These are phyloP conservation scores for Ciborinia camelliae DNA, from an alignment of 2,329 filamentous ascomycete genomes.

Conservation along the genomic window DNA sequence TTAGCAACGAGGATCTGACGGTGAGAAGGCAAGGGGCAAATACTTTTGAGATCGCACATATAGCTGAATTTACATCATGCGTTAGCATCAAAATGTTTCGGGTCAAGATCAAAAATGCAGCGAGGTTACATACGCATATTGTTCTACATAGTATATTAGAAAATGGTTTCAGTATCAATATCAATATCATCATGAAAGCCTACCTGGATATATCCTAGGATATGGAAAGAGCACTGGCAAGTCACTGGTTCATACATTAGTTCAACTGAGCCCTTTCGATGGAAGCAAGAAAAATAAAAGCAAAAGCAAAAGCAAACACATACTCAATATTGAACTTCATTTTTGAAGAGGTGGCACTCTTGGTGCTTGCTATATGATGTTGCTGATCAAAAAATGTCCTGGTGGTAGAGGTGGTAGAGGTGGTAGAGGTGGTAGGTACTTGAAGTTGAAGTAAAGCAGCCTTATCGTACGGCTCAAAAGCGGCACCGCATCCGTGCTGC, in stretches of 20 bases:
- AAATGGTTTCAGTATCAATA: not conserved
- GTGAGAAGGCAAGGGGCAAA: conserved; percentile 16
- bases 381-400: conserved; percentile 9
- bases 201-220: conserved; percentile 64
- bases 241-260: conserved; percentile 47
- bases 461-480: conserved; percentile 14
- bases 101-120: too few relatives aligned
- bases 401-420: too few relatives aligned
- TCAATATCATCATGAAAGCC: conserved; percentile 6
- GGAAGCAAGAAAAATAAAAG: too few relatives aligned
- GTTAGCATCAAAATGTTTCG: conserved; percentile 20
- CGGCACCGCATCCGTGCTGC: conserved; percentile 7
- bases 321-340: conserved; percentile 82
- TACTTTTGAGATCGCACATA: conserved; percentile 79
- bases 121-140: conserved; percentile 55
- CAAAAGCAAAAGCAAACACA: conserved; percentile 25
- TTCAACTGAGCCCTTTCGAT: conserved; percentile 14
- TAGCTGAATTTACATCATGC: conserved; percentile 46
- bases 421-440: too few relatives aligned
- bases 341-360: conserved; percentile 34
- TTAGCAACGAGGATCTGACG: conserved; percentile 22
- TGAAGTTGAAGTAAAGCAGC: conserved; percentile 9
- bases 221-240: conserved; percentile 72
- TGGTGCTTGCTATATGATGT: conserved; percentile 14
- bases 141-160: conserved; percentile 53